Base-by-base conservation (phyloP, 768 basidiomycete genomes). In the Lyophyllum decastes region DNA sequence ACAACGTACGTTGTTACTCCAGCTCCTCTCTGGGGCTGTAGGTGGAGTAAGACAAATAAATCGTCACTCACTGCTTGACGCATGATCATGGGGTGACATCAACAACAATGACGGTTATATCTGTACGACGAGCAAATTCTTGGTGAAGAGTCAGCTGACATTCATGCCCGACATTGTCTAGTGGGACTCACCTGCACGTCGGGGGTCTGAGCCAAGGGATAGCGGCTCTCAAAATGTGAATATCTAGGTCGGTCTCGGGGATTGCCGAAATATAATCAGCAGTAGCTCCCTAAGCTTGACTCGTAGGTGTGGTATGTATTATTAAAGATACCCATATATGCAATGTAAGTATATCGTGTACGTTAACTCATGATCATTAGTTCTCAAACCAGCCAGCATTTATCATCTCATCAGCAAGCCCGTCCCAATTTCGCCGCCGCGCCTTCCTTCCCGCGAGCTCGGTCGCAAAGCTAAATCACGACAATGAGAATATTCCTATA, bases 391-490 rank as follows among this genome's bases (percentile, higher is more conserved):
- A 93, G 1, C 90, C 89, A 1, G 87, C 86, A 54, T 77, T 76
- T 3, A 76, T 71, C 88, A 93, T 90, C 68, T 92, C 91, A 11
- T 84, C 81, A 0, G 83, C 87, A 4, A 94, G 74, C 5, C 88
- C 89, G 34, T 79, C 78, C 86, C 90, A 91, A 30, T 77, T 78
- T 48, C 76, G 73, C 51, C 80, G 74, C 47, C 86, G 77, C 9
- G 86, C 88, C 68, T 89, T 91, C 33, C 92, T 79, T 35, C 91
- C 90, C 14, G 91, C 83, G 9, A 94, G 73, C 69, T 94, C 92
- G 0, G 90, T 92, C 7, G 92, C 91, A 70, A 94, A 94, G 64
- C 92, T 92, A 54, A 5, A 53, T 38, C 21, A 53, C 22, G 1
- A 41, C 22, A 47, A 57, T 52, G 27, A 51, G 35, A 51, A 38